Evolutionary conservation across 2,329 filamentous ascomycete genomes (phyloP).

Genomic region (Knufia fluminis): DNA sequence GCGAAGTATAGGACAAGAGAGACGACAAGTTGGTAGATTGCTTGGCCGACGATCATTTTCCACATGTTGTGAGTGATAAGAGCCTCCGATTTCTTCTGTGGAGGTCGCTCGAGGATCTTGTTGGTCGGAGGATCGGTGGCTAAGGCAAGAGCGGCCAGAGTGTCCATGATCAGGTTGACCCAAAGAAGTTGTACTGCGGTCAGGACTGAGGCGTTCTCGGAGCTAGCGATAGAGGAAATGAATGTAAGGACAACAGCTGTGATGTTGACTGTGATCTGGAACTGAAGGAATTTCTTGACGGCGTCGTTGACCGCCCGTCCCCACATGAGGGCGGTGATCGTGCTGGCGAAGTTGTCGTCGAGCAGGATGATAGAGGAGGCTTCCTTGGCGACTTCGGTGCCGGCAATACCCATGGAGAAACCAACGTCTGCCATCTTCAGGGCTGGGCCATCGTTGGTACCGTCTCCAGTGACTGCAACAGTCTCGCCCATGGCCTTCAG

Average conservation of each 20-base stretch:
- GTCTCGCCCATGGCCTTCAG: slow-evolving; percentile 56
- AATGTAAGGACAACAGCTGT: slow-evolving; percentile 84
- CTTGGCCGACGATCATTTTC: slow-evolving; percentile 97
- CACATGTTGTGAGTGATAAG: slow-evolving; percentile 89
- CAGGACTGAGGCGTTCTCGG: slow-evolving; percentile 62
- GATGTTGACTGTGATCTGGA: slow-evolving; percentile 71
- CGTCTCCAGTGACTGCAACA: slow-evolving; percentile 55
- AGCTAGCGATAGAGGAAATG: slow-evolving; percentile 68
- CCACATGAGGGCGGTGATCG: slow-evolving; percentile 59
- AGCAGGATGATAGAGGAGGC: slow-evolving; percentile 60
- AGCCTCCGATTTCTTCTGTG: slow-evolving; percentile 62
- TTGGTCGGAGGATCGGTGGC: slow-evolving; percentile 84
- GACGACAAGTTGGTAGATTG: slow-evolving; percentile 72
- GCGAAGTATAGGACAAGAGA: slow-evolving; percentile 79
- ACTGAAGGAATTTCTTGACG: slow-evolving; percentile 58
- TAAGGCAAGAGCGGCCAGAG: slow-evolving; percentile 77
- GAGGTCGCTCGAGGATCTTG: slow-evolving; percentile 70
- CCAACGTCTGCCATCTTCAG: slow-evolving; percentile 58
- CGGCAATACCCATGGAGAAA: slow-evolving; percentile 59
- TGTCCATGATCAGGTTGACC: slow-evolving; percentile 98
- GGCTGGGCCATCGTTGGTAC: slow-evolving; percentile 58
- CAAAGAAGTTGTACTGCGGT: slow-evolving; percentile 86
- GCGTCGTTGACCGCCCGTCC: slow-evolving; percentile 61
- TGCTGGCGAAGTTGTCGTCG: slow-evolving; percentile 57
- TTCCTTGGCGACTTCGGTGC: slow-evolving; percentile 60